Conservation (phyloP, 352 stramenopile genomes). For the Plasmopara viticola region DNA sequence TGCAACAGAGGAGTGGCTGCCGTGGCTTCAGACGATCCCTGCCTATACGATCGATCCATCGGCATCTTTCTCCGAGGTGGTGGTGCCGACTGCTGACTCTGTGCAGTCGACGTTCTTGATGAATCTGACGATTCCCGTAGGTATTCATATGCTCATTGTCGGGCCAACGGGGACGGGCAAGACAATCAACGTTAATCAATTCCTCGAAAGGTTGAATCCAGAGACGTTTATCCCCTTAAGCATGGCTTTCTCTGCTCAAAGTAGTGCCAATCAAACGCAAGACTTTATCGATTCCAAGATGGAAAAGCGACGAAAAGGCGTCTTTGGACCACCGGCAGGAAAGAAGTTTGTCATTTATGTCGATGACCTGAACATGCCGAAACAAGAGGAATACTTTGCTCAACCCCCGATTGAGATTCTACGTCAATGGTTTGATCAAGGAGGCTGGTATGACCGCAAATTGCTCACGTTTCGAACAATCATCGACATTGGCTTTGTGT, state of each 20-base stretch:
- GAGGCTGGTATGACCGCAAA: conserved; percentile 94
- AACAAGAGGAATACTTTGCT: conserved; percentile 90
- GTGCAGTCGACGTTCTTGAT: conserved; percentile 91
- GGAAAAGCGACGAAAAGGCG: conserved; percentile 90
- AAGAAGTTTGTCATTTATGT: conserved; percentile 92
- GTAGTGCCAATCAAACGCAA: conserved; percentile 89
- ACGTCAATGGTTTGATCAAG: conserved; percentile 92
- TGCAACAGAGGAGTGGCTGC: conserved; percentile 71
- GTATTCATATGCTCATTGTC: conserved; percentile 90
- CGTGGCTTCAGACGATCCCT: conserved; percentile 89
- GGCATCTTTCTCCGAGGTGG: conserved; percentile 87
- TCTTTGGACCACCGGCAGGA: conserved; percentile 87
- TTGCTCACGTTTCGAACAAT: conserved; percentile 87
- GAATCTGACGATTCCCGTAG: conserved; percentile 71
- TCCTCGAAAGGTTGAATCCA: conserved; percentile 80
- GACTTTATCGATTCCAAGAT: conserved; percentile 92
- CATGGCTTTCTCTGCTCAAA: conserved; percentile 91
- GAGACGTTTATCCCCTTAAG: conserved; percentile 90
- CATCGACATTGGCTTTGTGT: conserved; percentile 86
- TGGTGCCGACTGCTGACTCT: conserved; percentile 91
- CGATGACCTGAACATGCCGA: conserved; percentile 95
- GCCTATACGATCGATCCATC: conserved; percentile 67
- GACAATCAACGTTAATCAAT: conserved; percentile 91
- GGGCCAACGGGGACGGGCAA: conserved; percentile 93
- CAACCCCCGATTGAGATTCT: conserved; percentile 94